Evolutionary conservation across 2,329 filamentous ascomycete species (phyloP).

Genomic region (Chaetothyriales sp.): DNA sequence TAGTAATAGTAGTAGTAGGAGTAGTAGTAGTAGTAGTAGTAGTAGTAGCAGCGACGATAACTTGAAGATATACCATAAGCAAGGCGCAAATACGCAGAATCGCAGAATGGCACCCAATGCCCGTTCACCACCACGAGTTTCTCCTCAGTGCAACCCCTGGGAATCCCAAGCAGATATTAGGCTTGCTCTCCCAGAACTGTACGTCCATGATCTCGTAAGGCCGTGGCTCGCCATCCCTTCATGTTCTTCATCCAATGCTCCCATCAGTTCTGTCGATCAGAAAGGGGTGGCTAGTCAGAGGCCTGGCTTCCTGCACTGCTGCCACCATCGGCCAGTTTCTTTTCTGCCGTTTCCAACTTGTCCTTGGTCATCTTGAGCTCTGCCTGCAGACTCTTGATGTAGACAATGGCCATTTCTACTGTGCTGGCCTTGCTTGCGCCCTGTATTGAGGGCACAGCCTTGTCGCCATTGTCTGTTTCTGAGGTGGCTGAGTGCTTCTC

Average conservation of each 20-base stretch:
- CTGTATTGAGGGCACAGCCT: conserved; percentile 27
- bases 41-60: neutral
- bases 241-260: neutral
- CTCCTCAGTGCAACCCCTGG: too few relatives aligned
- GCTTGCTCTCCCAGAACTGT: too few relatives aligned
- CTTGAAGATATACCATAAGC: neutral
- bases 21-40: too few relatives aligned
- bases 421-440: conserved; percentile 89
- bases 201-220: too few relatives aligned
- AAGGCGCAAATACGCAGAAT: too few relatives aligned
- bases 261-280: too few relatives aligned
- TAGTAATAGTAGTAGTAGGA: neutral
- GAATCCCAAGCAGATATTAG: too few relatives aligned
- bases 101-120: too few relatives aligned
- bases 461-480: conserved; percentile 28
- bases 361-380: conserved; percentile 52
- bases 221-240: too few relatives aligned
- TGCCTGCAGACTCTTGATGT: conserved; percentile 71
- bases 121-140: too few relatives aligned
- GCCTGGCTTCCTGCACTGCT: conserved; percentile 11
- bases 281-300: neutral
- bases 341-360: conserved; percentile 50
- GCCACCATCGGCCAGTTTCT: conserved; percentile 32
- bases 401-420: conserved; percentile 91
- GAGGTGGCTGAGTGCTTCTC: conserved; percentile 23